These are phyloP conservation scores for Picochlorum sp. DNA, from an alignment of 139 green algal species.

Conservation along the genomic window DNA sequence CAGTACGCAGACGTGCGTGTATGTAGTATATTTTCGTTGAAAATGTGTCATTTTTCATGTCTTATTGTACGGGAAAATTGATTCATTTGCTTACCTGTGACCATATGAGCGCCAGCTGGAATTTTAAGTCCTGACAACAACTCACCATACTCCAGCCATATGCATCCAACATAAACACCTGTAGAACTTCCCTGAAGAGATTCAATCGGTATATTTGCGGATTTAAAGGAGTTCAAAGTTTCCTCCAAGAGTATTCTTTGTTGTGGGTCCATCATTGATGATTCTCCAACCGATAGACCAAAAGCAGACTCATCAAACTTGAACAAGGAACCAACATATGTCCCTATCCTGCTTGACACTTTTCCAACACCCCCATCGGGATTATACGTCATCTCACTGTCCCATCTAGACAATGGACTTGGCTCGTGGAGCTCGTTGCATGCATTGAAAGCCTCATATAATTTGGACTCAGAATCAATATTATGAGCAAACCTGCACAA, in stretches of 20 bases:
- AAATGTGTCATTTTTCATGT: constrained; percentile 24
- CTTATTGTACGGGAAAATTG: no score
- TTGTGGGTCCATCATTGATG: constrained; percentile 67
- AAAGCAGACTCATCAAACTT: constrained; percentile 62
- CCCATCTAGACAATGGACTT: constrained; percentile 45
- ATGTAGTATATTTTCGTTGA: neutral
- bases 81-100: no score
- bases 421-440: constrained; percentile 46
- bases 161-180: constrained; percentile 59
- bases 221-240: constrained; percentile 2
- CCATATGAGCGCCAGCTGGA: constrained; percentile 50
- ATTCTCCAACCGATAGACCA: constrained; percentile 41
- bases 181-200: constrained; percentile 28
- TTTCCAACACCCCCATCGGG: constrained; percentile 15
- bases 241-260: constrained; percentile 63
- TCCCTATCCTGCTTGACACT: constrained; percentile 39
- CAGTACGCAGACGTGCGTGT: constrained; percentile 14
- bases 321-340: constrained; percentile 44
- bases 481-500: constrained; percentile 29
- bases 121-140: constrained; percentile 34
- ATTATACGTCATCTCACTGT: constrained; percentile 38
- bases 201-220: neutral
- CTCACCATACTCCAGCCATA: constrained; percentile 59
- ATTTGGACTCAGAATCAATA: constrained; percentile 9
- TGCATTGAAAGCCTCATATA: constrained; percentile 21